Percentiles rank a stretch among this genome's conserved stretches.
Conservation (phyloP, 208 protist species). For the Leishmania turanica region DNA sequence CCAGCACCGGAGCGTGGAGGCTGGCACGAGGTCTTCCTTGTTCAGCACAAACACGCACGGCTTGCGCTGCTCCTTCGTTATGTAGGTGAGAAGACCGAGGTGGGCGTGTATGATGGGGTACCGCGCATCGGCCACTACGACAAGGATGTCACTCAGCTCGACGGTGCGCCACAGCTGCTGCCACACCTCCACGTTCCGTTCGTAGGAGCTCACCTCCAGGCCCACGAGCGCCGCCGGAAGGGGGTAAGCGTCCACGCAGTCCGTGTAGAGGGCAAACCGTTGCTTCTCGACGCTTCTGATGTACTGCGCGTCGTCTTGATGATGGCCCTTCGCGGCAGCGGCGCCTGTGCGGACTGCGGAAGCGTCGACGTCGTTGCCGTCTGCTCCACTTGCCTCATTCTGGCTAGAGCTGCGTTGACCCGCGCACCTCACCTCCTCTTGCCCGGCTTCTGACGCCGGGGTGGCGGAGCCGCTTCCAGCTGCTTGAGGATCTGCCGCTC, state of each 20-base stretch:
- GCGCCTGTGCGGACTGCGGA: neutral
- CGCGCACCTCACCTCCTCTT: neutral
- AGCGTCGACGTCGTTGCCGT: neutral
- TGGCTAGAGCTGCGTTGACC: too few species aligned
- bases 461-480: neutral
- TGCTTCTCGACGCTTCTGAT: slow-evolving; percentile 47
- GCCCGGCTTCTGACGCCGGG: neutral
- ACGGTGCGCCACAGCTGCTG: slow-evolving; percentile 98
- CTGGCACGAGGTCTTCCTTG: slow-evolving; percentile 93
- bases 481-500: neutral
- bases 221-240: slow-evolving; percentile 10
- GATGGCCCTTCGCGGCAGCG: neutral
- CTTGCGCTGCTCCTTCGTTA: slow-evolving; percentile 81
- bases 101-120: slow-evolving; percentile 96
- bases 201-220: slow-evolving; percentile 91
- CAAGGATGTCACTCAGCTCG: slow-evolving; percentile 95
- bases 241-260: slow-evolving; percentile 51
- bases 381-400: neutral
- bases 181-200: slow-evolving; percentile 98
- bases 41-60: slow-evolving; percentile 96
- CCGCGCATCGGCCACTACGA: slow-evolving; percentile 95
- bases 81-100: slow-evolving; percentile 91
- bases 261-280: slow-evolving; percentile 57
- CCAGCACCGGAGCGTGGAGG: slow-evolving; percentile 65
- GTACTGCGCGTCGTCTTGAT: neutral